Percentiles rank a stretch among this genome's conserved stretches.
Evolutionary conservation across 371 early-diverging fungal genomes (phyloP).

Genomic region (Gilbertella persicaria): DNA sequence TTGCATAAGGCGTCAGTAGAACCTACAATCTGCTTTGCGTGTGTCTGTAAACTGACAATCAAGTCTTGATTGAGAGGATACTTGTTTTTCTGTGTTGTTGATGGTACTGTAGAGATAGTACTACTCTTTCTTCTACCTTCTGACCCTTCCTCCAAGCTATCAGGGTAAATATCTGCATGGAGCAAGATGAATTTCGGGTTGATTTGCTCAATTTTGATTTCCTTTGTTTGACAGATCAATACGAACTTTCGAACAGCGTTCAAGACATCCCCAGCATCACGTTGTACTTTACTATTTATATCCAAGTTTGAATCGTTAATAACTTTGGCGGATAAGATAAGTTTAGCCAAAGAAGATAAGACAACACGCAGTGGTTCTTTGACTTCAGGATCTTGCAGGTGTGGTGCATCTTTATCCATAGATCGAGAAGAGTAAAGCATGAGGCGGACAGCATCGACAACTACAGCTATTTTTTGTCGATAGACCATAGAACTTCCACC

Average conservation of each 20-base stretch:
- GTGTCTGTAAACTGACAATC: slow-evolving; percentile 47
- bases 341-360: slow-evolving; percentile 75
- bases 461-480: slow-evolving; percentile 30
- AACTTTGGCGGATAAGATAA: slow-evolving; percentile 68
- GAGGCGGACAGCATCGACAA: slow-evolving; percentile 82
- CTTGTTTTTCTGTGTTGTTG: slow-evolving; percentile 25
- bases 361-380: slow-evolving; percentile 74
- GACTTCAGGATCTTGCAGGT: slow-evolving; percentile 63
- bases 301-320: slow-evolving; percentile 15
- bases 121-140: slow-evolving; percentile 9
- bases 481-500: slow-evolving; percentile 18
- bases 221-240: slow-evolving; percentile 37
- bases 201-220: slow-evolving; percentile 33
- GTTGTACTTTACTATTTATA: slow-evolving; percentile 31
- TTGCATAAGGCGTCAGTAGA: slow-evolving; percentile 46
- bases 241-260: slow-evolving; percentile 76
- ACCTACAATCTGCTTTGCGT: slow-evolving; percentile 48
- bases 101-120: not conserved
- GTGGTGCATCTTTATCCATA: slow-evolving; percentile 65
- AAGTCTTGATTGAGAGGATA: slow-evolving; percentile 49
- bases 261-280: slow-evolving; percentile 65
- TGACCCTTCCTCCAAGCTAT: not conserved
- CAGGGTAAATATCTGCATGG: not conserved
- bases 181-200: slow-evolving; percentile 26
- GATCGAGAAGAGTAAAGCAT: slow-evolving; percentile 83